phyloP scores from a whole-genome alignment of 2,329 filamentous ascomycete species.

The Penicillium vulpinum region DNA sequence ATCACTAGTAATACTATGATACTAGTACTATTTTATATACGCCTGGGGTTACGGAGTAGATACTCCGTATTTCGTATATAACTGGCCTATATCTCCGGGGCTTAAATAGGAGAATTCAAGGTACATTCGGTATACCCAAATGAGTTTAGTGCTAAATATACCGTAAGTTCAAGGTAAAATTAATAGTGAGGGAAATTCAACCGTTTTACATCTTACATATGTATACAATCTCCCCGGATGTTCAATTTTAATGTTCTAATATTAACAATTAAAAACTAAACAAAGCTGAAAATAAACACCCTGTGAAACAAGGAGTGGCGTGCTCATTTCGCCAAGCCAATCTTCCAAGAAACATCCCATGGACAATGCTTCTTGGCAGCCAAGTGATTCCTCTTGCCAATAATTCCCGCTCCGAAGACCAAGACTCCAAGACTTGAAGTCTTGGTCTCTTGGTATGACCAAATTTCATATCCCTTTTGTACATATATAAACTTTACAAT shows the following conservation, averaged over 20 bases:
- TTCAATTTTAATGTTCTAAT: neutral
- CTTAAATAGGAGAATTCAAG: neutral
- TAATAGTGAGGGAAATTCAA: neutral
- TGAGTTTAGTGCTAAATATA: neutral
- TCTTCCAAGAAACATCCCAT: constrained; percentile 9
- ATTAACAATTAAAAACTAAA: neutral
- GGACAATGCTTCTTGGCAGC: constrained; percentile 27
- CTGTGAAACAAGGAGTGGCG: neutral
- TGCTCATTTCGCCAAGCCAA: constrained; percentile 18
- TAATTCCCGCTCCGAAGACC: constrained; percentile 27
- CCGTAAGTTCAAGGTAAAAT: neutral
- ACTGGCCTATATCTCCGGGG: neutral
- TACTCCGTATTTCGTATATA: too few species aligned
- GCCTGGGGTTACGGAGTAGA: too few species aligned
- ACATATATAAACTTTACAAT: neutral
- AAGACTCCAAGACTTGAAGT: constrained; percentile 6
- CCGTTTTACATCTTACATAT: neutral
- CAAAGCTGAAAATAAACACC: neutral
- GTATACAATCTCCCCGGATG: neutral
- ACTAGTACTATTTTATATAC: too few species aligned
- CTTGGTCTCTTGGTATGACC: constrained; percentile 20
- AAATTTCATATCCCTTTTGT: neutral
- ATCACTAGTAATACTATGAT: too few species aligned
- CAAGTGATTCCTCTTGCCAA: constrained; percentile 29
- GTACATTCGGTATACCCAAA: neutral